phyloP scores from a whole-genome alignment of 75 land plant genomes.

The Larix kaempferi region DNA sequence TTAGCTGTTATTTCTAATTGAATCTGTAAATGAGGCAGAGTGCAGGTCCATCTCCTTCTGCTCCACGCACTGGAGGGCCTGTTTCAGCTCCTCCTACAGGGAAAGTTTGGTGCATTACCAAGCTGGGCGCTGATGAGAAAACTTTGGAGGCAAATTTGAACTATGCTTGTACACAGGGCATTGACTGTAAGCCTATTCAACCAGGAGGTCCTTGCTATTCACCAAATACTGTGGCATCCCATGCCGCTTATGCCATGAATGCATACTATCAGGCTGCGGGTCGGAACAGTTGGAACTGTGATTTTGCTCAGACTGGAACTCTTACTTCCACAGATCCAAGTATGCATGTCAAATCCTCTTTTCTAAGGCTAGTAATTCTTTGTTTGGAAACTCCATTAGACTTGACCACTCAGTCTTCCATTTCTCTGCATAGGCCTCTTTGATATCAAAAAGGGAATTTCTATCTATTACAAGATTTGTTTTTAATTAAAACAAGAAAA shows the following conservation, averaged over 20 bases:
- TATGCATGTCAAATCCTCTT: constrained; percentile 17
- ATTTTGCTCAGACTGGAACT: constrained; percentile 60
- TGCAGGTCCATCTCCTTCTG: not conserved
- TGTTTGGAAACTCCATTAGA: not conserved
- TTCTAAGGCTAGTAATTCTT: not conserved
- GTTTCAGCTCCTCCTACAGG: constrained; percentile 12
- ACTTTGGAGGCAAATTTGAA: constrained; percentile 57
- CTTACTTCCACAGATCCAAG: constrained; percentile 62
- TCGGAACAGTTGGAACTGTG: constrained; percentile 68
- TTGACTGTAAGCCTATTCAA: constrained; percentile 67
- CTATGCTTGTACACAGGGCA: constrained; percentile 60
- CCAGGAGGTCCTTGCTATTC: constrained; percentile 58
- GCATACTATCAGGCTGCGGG: constrained; percentile 51
- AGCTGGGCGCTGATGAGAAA: constrained; percentile 33
- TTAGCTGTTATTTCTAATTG: not conserved
- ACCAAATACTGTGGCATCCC: constrained; percentile 61
- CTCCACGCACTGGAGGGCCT: not conserved
- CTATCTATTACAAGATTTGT: no score
- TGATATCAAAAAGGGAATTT: no score
- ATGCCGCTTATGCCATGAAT: constrained; percentile 83
- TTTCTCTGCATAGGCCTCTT: no score
- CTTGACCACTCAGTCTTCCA: no score
- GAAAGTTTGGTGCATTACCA: constrained; percentile 58
- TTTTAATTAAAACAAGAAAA: no score
- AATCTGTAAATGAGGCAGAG: not conserved